A percentile compares a stretch with the other conserved stretches of the same genome.
Evolutionary conservation across 139 green algal genomes (phyloP).

Genomic region (Dunaliella primolecta): DNA sequence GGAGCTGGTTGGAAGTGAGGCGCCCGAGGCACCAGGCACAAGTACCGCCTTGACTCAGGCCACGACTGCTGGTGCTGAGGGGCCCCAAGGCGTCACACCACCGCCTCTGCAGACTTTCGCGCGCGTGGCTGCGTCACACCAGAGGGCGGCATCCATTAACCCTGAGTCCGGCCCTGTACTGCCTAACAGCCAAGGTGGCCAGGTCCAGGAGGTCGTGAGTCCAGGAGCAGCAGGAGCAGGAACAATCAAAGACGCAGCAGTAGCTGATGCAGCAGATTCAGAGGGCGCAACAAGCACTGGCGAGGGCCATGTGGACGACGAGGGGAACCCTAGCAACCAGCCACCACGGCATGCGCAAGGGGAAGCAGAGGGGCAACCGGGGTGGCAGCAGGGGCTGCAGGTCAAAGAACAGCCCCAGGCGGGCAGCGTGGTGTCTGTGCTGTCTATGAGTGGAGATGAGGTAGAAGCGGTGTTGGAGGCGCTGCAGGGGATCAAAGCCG

Average conservation of each 20-base stretch:
- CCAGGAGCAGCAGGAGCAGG: neutral
- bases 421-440: neutral
- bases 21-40: neutral
- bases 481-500: neutral
- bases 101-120: too few species aligned
- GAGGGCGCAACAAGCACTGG: neutral
- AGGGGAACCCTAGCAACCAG: too few species aligned
- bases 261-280: neutral
- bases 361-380: too few species aligned
- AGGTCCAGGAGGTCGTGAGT: too few species aligned
- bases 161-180: neutral
- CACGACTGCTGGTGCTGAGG: neutral
- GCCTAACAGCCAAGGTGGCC: neutral
- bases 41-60: neutral
- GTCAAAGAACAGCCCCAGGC: neutral
- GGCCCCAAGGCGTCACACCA: too few species aligned
- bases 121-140: neutral
- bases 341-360: too few species aligned
- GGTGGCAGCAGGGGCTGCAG: neutral
- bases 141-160: neutral
- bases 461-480: neutral
- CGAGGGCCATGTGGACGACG: too few species aligned
- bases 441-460: neutral
- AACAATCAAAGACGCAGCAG: neutral
- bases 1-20: neutral